Conservation (phyloP, 108 stramenopile genomes). For the Nitzschia putrida region DNA sequence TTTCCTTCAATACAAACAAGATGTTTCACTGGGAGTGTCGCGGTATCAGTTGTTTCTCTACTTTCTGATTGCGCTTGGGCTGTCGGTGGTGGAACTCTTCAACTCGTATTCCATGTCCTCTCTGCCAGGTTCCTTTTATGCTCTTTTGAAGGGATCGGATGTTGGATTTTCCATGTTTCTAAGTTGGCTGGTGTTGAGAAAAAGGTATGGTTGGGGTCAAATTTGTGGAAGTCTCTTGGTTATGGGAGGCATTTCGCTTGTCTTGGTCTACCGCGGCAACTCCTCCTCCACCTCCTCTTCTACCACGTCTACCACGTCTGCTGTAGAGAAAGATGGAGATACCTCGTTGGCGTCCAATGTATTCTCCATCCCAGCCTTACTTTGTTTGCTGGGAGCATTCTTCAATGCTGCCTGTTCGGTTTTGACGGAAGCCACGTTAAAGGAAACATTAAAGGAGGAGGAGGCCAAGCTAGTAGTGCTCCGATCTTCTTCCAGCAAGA, state of each 20-base stretch:
- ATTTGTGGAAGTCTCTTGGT: not conserved
- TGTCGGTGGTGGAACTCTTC: slow-evolving; percentile 10
- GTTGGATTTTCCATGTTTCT: slow-evolving; percentile 17
- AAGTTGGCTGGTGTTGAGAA: slow-evolving; percentile 1
- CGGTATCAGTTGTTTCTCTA: slow-evolving; percentile 10
- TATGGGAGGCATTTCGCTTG: slow-evolving; percentile 13
- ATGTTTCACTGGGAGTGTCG: not conserved
- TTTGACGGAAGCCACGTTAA: slow-evolving; percentile 3
- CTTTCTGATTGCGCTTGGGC: slow-evolving; percentile 2
- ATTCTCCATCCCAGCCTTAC: too few species aligned
- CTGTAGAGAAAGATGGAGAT: too few species aligned
- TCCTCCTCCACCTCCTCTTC: not conserved
- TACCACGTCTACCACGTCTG: not conserved
- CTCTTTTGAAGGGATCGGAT: slow-evolving; percentile 12
- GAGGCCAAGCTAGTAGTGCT: not conserved
- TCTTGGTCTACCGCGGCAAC: not conserved
- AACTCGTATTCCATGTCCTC: slow-evolving; percentile 20
- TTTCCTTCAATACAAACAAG: not conserved
- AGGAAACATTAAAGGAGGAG: slow-evolving; percentile 13
- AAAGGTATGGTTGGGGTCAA: not conserved
- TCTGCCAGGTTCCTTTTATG: slow-evolving; percentile 14
- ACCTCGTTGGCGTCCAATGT: too few species aligned
- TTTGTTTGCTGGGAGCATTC: slow-evolving; percentile 6
- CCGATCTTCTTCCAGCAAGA: too few species aligned
- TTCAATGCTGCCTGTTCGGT: slow-evolving; percentile 11